phyloP scores from a whole-genome alignment of 1,139 yeast genomes.

The Protomyces pachydermus region DNA sequence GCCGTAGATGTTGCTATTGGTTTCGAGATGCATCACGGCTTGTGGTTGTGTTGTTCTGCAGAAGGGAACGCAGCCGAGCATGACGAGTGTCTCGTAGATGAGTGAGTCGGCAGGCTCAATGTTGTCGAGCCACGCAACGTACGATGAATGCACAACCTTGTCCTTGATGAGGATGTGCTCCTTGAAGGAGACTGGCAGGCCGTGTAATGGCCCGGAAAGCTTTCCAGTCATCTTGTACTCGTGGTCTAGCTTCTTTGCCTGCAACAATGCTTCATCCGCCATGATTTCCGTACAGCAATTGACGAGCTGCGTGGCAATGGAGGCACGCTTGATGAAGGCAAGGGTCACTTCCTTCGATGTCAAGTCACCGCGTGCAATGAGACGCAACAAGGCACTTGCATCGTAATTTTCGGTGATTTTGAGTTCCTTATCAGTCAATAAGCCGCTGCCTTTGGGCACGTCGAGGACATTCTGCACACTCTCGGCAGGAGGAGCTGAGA shows the following conservation, averaged over 20 bases:
- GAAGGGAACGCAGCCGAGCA: conserved; percentile 63
- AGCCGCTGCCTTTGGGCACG: conserved; percentile 6
- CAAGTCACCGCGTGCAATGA: conserved; percentile 44
- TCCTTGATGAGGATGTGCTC: conserved; percentile 49
- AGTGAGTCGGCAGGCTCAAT: conserved; percentile 37
- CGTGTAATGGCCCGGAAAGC: conserved; percentile 49
- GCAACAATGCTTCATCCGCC: conserved; percentile 37
- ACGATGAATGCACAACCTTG: conserved; percentile 44
- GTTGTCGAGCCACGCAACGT: conserved; percentile 39
- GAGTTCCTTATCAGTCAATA: conserved; percentile 32
- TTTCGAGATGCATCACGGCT: conserved; percentile 54
- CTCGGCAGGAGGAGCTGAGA: not conserved
- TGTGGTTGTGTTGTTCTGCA: conserved; percentile 57
- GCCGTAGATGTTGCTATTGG: conserved; percentile 39
- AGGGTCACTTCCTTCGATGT: conserved; percentile 46
- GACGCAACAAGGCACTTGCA: conserved; percentile 39
- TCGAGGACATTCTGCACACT: conserved; percentile 18
- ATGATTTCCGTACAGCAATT: conserved; percentile 40
- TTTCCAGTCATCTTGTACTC: conserved; percentile 40
- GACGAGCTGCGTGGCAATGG: conserved; percentile 55
- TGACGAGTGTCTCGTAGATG: conserved; percentile 43
- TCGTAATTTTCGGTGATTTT: conserved; percentile 36
- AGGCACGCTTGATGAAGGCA: conserved; percentile 56
- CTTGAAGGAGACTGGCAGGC: conserved; percentile 51
- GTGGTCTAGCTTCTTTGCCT: conserved; percentile 45